phyloP scores from a whole-genome alignment of 805 yeast species.

The Cephaloascus albidus region DNA sequence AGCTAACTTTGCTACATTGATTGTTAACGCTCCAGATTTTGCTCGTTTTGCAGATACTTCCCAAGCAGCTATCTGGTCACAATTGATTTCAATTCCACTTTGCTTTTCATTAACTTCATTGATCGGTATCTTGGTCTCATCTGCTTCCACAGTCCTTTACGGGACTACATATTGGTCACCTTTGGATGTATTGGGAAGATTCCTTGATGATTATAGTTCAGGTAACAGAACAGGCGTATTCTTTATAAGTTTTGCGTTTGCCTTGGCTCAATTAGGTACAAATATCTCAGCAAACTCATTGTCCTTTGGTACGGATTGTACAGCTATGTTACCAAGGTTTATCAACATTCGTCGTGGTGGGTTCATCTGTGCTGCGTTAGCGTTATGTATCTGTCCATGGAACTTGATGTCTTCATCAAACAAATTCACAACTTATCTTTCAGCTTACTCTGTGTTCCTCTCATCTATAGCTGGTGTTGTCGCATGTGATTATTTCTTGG shows the following conservation, averaged over 20 bases:
- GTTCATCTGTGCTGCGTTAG: slow-evolving; percentile 28
- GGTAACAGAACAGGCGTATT: slow-evolving; percentile 32
- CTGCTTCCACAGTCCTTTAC: slow-evolving; percentile 25
- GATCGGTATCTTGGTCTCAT: slow-evolving; percentile 34
- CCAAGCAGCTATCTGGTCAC: slow-evolving; percentile 43
- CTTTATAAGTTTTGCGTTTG: slow-evolving; percentile 60
- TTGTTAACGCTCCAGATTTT: slow-evolving; percentile 84
- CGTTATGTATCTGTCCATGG: slow-evolving; percentile 24
- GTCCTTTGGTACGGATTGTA: slow-evolving; percentile 66
- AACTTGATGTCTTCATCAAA: slow-evolving; percentile 18
- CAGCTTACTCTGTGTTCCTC: slow-evolving; percentile 24
- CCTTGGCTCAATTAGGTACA: slow-evolving; percentile 71
- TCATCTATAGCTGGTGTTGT: slow-evolving; percentile 26
- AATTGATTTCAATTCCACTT: slow-evolving; percentile 28
- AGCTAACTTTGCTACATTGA: slow-evolving; percentile 84
- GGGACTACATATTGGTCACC: slow-evolving; percentile 33
- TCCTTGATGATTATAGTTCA: slow-evolving; percentile 18
- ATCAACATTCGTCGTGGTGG: slow-evolving; percentile 76
- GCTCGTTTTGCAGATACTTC: slow-evolving; percentile 67
- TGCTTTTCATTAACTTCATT: slow-evolving; percentile 33
- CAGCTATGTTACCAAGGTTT: slow-evolving; percentile 55
- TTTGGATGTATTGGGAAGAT: slow-evolving; percentile 27
- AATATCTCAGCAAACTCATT: slow-evolving; percentile 67
- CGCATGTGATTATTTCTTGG: slow-evolving; percentile 20
- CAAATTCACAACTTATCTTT: slow-evolving; percentile 23